These are phyloP conservation scores for Lodderomyces orthopsilosis DNA, from an alignment of 1,139 yeast genomes.

Conservation along the genomic window DNA sequence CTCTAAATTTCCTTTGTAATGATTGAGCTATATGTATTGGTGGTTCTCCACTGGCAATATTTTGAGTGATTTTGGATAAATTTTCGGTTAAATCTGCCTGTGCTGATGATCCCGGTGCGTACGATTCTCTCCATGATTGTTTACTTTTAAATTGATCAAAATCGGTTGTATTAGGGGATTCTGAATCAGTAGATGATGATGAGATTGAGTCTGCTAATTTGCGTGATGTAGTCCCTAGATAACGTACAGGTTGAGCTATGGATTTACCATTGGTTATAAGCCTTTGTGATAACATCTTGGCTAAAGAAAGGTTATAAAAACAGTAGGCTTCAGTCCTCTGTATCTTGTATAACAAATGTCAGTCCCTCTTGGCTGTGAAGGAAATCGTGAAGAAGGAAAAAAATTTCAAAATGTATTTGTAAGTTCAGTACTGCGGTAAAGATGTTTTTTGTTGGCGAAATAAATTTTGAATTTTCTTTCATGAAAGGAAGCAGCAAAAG, in stretches of 20 bases:
- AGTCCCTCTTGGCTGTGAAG: too few relatives aligned
- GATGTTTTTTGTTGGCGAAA: too few relatives aligned
- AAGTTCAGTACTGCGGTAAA: too few relatives aligned
- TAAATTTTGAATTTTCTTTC: too few relatives aligned
- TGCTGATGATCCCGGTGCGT: conserved; percentile 29
- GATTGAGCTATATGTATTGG: conserved; percentile 22
- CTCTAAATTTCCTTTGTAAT: conserved; percentile 40
- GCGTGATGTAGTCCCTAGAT: background rate
- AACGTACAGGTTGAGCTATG: background rate
- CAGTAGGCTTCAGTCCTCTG: too few relatives aligned
- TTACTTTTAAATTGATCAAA: conserved; percentile 14
- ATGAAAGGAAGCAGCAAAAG: too few relatives aligned
- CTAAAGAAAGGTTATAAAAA: background rate
- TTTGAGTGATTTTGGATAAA: conserved; percentile 16
- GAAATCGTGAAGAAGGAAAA: too few relatives aligned
- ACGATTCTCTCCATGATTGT: conserved; percentile 25
- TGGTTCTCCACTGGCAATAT: conserved; percentile 22
- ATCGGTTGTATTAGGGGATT: background rate
- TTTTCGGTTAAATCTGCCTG: conserved; percentile 6
- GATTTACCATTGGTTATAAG: background rate
- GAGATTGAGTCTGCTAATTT: background rate
- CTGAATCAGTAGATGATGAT: background rate
- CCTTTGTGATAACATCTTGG: background rate
- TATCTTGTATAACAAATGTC: too few relatives aligned
- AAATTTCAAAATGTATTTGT: too few relatives aligned